Evolutionary conservation across 2,329 filamentous ascomycete genomes (phyloP), one percentile per base, ranked within the genome.

Genomic region (Aphanocladium album): DNA sequence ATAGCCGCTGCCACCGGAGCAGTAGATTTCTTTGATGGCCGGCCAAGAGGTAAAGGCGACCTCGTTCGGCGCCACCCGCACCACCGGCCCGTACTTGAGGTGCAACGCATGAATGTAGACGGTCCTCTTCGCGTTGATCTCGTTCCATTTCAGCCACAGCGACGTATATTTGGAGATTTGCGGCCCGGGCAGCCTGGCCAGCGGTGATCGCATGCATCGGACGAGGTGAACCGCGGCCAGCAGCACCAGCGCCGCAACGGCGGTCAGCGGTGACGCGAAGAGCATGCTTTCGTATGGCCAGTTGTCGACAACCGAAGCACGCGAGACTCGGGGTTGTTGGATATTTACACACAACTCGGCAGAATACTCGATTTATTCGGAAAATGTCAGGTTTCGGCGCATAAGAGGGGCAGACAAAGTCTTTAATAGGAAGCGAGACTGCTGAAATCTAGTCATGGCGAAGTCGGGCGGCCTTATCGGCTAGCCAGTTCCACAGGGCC

Each of bases 21-120:
- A 79, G 70, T 88, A 89, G 50, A 87, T 87, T 71, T 86, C 82
- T 68, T 83, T 87, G 57, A 87, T 71, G 0, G 81, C 85, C 9
- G 77, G 74, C 9, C 76, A 71, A 2, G 82, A 84, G 0, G 82
- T 79, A 63, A 87, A 87, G 0, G 82, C 82, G 3, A 85, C 80
- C 70, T 88, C 84, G 62, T 79, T 79, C 0, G 84, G 84, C 0
- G 77, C 79, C 33, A 88, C 68, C 5, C 85, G 79, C 19, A 88
- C 82, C 0, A 82, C 79, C 0, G 82, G 79, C 0, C 85, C 85
- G 62, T 86, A 85, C 52, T 69, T 70, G 56, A 74, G 65, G 67
- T 88, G 85, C 17, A 87, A 73, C 0, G 64, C 57, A 63, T 88
- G 83, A 33, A 87, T 76, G 63, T 86, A 85, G 49, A 71, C 67